A percentile compares a stretch with the other conserved stretches of the same genome.
phyloP scores from a whole-genome alignment of 495 filamentous ascomycete genomes.

The Penicillium pulvis region DNA sequence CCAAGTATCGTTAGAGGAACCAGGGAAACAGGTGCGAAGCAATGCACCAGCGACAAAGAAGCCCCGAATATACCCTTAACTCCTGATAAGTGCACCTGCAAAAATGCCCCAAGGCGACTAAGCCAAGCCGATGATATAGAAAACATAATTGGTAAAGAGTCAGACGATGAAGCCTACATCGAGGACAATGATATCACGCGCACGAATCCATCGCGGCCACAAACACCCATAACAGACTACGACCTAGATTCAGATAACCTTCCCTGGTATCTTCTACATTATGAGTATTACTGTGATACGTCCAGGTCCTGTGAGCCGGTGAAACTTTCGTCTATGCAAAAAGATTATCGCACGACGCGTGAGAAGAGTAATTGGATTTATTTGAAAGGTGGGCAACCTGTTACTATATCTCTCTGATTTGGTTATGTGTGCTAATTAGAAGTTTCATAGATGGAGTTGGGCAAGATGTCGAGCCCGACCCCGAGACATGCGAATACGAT shows the following conservation, averaged over 20 bases:
- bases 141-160: too few species aligned
- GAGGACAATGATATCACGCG: background rate
- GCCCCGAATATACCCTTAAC: too few species aligned
- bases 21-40: too few species aligned
- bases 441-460: too few species aligned
- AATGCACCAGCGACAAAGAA: too few species aligned
- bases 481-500: background rate
- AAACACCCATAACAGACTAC: background rate
- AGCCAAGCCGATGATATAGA: too few species aligned
- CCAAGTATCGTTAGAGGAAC: too few species aligned
- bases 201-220: background rate
- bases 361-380: background rate
- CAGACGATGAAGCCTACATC: background rate
- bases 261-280: background rate
- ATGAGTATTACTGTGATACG: constrained; percentile 15
- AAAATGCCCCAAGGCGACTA: too few species aligned
- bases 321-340: background rate
- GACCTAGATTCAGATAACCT: background rate
- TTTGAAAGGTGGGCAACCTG: background rate
- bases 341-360: background rate
- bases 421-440: too few species aligned
- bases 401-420: background rate
- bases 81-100: too few species aligned
- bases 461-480: too few species aligned
- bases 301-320: constrained; percentile 21